Evolutionary conservation across 306 rosid genomes (phyloP).

Genomic region (Glycine latifolia): DNA sequence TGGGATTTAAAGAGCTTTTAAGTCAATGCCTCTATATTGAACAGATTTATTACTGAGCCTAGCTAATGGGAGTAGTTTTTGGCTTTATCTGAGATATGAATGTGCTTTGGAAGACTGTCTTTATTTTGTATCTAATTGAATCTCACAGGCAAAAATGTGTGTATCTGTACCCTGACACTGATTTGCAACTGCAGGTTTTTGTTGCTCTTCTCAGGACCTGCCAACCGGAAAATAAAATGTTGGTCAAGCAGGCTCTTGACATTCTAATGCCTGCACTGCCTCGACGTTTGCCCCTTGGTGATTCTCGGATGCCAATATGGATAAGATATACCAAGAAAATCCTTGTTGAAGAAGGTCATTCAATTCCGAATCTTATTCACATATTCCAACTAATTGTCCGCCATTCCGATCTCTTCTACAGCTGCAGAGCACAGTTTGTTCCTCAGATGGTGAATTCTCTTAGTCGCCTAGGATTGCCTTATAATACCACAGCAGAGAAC

Average conservation of each 20-base stretch:
- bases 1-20: conserved; percentile 18
- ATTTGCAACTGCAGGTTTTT: conserved; percentile 81
- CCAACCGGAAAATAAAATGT: conserved; percentile 98
- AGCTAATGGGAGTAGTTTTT: conserved; percentile 17
- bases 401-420: conserved; percentile 98
- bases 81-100: conserved; percentile 29
- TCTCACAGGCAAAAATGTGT: neutral
- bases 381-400: conserved; percentile 98
- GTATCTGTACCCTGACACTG: conserved; percentile 21
- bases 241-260: conserved; percentile 99
- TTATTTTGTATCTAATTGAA: conserved; percentile 27
- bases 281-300: conserved; percentile 94
- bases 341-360: conserved; percentile 98
- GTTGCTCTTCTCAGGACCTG: conserved; percentile 99
- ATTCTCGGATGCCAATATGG: conserved; percentile 99
- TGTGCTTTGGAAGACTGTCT: conserved; percentile 32
- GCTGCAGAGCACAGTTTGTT: conserved; percentile 99
- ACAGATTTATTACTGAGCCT: conserved; percentile 4
- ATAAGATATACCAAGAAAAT: conserved; percentile 94
- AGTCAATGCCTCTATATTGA: neutral
- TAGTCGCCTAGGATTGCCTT: conserved; percentile 97
- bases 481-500: conserved; percentile 91
- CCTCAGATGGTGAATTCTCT: conserved; percentile 99
- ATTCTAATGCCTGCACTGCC: conserved; percentile 99
- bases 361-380: conserved; percentile 97